phyloP scores from a whole-genome alignment of 2,329 filamentous ascomycete species.

The Juglanconis juglandina region DNA sequence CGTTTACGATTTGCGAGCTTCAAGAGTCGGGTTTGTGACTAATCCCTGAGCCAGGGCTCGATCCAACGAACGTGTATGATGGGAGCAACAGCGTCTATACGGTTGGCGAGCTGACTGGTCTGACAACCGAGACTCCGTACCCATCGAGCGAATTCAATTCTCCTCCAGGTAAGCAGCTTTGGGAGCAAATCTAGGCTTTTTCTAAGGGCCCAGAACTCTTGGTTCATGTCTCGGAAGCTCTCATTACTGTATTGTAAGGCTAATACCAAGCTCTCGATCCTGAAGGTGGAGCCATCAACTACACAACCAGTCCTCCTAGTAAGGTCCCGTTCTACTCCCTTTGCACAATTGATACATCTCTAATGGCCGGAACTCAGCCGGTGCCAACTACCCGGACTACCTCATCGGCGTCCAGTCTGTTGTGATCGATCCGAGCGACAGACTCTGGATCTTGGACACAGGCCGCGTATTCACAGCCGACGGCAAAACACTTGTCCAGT shows the following conservation, averaged over 20 bases:
- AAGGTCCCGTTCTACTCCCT: background rate
- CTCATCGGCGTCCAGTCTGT: slow-evolving; percentile 51
- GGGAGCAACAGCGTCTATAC: slow-evolving; percentile 35
- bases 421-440: slow-evolving; percentile 46
- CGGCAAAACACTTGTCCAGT: slow-evolving; percentile 40
- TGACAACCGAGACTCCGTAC: slow-evolving; percentile 23
- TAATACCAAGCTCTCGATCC: background rate
- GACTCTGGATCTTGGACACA: slow-evolving; percentile 52
- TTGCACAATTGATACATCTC: background rate
- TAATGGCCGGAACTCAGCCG: slow-evolving; percentile 20
- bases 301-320: slow-evolving; percentile 40
- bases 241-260: background rate
- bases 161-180: slow-evolving; percentile 28
- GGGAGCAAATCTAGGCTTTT: no score
- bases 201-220: no score
- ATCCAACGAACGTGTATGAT: slow-evolving; percentile 42
- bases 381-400: slow-evolving; percentile 45
- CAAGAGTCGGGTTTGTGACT: background rate
- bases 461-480: slow-evolving; percentile 31
- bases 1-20: background rate
- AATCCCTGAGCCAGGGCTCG: slow-evolving; percentile 34
- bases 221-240: no score
- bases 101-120: slow-evolving; percentile 33
- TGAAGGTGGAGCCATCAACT: slow-evolving; percentile 44
- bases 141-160: slow-evolving; percentile 37